phyloP scores from a whole-genome alignment of 257 asterid genomes.

The Thymus mandschuricus region DNA sequence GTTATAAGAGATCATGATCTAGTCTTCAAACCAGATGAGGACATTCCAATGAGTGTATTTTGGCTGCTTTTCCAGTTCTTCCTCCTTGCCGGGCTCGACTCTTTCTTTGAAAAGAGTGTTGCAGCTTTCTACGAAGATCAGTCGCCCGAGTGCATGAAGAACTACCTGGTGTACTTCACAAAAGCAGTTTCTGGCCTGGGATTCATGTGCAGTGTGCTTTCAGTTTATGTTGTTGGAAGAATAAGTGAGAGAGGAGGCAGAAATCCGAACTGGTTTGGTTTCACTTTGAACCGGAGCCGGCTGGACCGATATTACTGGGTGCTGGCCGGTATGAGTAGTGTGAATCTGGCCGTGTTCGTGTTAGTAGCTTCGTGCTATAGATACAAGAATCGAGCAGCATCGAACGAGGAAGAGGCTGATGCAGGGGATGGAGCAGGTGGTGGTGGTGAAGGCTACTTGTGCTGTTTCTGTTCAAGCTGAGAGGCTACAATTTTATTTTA shows the following conservation, averaged over 20 bases:
- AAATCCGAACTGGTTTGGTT: conserved; percentile 50
- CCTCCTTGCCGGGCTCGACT: background rate
- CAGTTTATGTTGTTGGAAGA: conserved; percentile 48
- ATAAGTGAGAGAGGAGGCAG: conserved; percentile 47
- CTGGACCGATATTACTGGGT: conserved; percentile 60
- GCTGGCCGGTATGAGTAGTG: conserved; percentile 28
- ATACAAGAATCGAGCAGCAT: background rate
- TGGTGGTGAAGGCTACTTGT: background rate
- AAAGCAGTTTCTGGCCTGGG: conserved; percentile 47
- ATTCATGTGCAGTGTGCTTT: conserved; percentile 38
- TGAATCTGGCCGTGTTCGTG: background rate
- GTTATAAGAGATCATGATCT: background rate
- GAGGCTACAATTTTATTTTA: no score
- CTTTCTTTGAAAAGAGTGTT: background rate
- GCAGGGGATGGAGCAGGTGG: background rate
- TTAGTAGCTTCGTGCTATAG: background rate
- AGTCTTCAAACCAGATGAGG: background rate
- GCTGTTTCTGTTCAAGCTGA: background rate
- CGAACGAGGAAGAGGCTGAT: background rate
- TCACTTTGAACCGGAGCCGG: conserved; percentile 49
- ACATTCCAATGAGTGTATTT: conserved; percentile 3
- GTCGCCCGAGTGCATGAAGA: background rate
- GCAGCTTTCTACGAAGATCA: background rate
- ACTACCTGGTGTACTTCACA: background rate
- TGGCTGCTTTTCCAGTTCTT: conserved; percentile 8